Percentiles rank a stretch among this genome's conserved stretches.
Evolutionary conservation across 345 rosid species (phyloP).

Genomic region (Syzygium aromaticum): DNA sequence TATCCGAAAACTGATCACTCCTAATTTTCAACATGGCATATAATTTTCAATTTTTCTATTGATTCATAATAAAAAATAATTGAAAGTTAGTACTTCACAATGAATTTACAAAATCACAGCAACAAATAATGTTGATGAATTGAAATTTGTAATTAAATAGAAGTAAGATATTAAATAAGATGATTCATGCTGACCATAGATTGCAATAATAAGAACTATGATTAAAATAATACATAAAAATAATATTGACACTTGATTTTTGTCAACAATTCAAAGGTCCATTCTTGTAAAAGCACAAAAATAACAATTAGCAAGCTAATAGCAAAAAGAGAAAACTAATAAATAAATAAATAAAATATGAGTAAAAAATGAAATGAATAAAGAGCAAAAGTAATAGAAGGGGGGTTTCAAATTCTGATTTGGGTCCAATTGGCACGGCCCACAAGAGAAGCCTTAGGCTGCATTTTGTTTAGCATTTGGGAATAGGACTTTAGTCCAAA

Average conservation of each 20-base stretch:
- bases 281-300: background rate
- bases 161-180: background rate
- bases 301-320: background rate
- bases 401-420: background rate
- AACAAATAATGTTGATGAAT: too few relatives aligned
- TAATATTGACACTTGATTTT: background rate
- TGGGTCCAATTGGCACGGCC: background rate
- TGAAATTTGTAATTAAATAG: too few relatives aligned
- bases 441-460: background rate
- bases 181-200: background rate
- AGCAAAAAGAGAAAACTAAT: background rate
- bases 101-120: background rate
- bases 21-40: background rate
- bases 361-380: too few relatives aligned
- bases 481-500: accelerated
- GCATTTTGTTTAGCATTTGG: background rate
- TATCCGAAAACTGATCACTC: too few relatives aligned
- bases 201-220: too few relatives aligned
- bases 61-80: accelerated
- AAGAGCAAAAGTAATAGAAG: background rate
- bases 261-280: background rate
- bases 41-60: background rate
- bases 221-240: too few relatives aligned
- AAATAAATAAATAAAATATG: too few relatives aligned
- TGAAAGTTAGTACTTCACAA: background rate